A percentile compares a stretch with the other conserved stretches of the same genome.
These are phyloP conservation scores for Kwoniella pini DNA, from an alignment of 768 basidiomycete species.

Conservation along the genomic window DNA sequence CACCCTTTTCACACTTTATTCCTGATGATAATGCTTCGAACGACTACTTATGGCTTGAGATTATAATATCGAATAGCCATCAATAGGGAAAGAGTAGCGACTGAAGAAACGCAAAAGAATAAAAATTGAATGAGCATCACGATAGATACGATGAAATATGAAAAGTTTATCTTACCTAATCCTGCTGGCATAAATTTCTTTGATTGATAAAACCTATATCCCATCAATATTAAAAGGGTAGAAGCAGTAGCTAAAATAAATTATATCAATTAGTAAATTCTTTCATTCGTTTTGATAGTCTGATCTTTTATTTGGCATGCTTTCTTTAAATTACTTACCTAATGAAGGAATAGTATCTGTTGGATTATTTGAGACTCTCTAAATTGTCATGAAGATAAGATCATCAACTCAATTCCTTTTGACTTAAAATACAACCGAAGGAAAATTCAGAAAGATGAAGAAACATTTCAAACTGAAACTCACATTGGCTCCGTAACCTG, in stretches of 20 bases:
- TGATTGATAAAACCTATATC: constrained; percentile 13
- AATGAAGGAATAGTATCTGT: constrained; percentile 15
- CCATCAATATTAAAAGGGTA: constrained; percentile 9
- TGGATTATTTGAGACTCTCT: constrained; percentile 19
- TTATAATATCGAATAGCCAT: constrained; percentile 24
- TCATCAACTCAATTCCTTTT: neutral
- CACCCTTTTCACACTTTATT: no score
- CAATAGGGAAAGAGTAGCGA: constrained; percentile 11
- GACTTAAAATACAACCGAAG: no score
- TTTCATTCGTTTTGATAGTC: no score
- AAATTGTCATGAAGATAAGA: neutral
- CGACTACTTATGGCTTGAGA: constrained; percentile 11
- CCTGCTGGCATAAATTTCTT: constrained; percentile 31
- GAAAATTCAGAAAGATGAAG: neutral
- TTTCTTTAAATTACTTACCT: constrained; percentile 6
- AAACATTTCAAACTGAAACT: constrained; percentile 2
- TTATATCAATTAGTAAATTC: no score
- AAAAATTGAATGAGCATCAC: no score
- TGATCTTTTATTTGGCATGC: no score
- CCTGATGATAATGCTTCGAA: no score
- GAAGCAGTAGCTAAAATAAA: neutral
- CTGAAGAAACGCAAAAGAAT: neutral
- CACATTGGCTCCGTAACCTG: constrained; percentile 26
- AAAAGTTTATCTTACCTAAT: constrained; percentile 12
- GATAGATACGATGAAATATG: no score